These are phyloP conservation scores for Neurospora africana DNA, from an alignment of 495 filamentous ascomycete genomes.

Conservation along the genomic window DNA sequence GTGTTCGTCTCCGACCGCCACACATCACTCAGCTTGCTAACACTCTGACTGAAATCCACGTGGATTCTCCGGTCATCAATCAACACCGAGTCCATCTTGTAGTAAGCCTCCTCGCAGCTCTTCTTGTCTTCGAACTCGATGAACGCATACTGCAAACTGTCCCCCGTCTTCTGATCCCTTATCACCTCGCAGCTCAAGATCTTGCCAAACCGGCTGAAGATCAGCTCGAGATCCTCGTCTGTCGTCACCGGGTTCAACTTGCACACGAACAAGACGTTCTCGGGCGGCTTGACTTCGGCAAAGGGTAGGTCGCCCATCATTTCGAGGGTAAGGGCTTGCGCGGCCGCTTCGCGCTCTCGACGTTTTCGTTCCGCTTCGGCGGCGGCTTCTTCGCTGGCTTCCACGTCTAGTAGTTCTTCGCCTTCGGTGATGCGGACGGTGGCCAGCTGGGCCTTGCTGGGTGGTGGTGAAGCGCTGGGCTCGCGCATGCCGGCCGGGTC, in stretches of 20 bases:
- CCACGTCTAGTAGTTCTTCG: slow-evolving; percentile 55
- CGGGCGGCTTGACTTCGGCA: slow-evolving; percentile 93
- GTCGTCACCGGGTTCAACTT: slow-evolving; percentile 92
- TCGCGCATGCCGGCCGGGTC: slow-evolving; percentile 67
- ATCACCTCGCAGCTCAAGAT: slow-evolving; percentile 96
- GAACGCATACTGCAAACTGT: slow-evolving; percentile 95
- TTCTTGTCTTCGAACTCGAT: slow-evolving; percentile 92
- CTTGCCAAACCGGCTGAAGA: slow-evolving; percentile 93
- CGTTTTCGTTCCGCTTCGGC: slow-evolving; percentile 68
- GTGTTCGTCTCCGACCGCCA: slow-evolving; percentile 84
- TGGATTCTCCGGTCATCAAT: slow-evolving; percentile 98
- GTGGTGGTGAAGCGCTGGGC: slow-evolving; percentile 70
- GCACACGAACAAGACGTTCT: slow-evolving; percentile 97
- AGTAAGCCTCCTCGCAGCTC: slow-evolving; percentile 90
- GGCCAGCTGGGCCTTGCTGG: slow-evolving; percentile 73
- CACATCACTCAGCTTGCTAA: slow-evolving; percentile 77
- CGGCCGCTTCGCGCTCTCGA: slow-evolving; percentile 82
- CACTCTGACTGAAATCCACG: slow-evolving; percentile 96
- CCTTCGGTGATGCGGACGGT: slow-evolving; percentile 88
- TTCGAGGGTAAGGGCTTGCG: slow-evolving; percentile 88
- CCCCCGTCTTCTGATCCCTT: slow-evolving; percentile 83
- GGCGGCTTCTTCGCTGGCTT: slow-evolving; percentile 62
- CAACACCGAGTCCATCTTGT: slow-evolving; percentile 94
- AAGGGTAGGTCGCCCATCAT: slow-evolving; percentile 98
- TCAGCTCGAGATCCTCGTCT: slow-evolving; percentile 90